Evolutionary conservation across 371 early-diverging fungal genomes (phyloP).

Genomic region (Coemansia linderi): DNA sequence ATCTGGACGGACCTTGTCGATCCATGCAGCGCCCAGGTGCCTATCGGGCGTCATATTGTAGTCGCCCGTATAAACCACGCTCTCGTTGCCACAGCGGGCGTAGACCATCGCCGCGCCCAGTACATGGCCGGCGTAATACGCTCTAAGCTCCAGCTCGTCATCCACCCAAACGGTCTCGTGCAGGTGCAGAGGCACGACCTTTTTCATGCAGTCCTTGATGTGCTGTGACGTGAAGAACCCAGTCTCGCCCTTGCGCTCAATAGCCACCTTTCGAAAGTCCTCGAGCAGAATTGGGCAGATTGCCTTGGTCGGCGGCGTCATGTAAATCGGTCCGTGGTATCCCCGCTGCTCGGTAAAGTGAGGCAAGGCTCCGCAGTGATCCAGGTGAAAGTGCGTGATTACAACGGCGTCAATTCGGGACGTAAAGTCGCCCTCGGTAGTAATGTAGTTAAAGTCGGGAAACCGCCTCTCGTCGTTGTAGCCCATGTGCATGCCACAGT

Average conservation of each 20-base stretch:
- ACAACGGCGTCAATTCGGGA: conserved; percentile 87
- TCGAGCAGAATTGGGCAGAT: conserved; percentile 91
- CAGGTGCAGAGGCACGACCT: conserved; percentile 86
- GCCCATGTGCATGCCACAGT: conserved; percentile 99
- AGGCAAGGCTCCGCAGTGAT: conserved; percentile 97
- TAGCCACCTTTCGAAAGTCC: conserved; percentile 87
- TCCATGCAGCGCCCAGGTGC: conserved; percentile 93
- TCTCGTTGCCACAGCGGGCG: conserved; percentile 68
- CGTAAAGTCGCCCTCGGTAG: conserved; percentile 77
- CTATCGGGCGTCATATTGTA: conserved; percentile 98
- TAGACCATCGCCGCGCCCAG: conserved; percentile 98
- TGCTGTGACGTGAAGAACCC: conserved; percentile 84
- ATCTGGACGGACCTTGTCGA: conserved; percentile 86
- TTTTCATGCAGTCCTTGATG: conserved; percentile 87
- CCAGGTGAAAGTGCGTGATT: conserved; percentile 96
- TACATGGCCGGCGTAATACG: conserved; percentile 98
- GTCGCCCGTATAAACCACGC: conserved; percentile 96
- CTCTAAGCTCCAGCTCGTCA: conserved; percentile 80
- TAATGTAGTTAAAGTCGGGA: conserved; percentile 96
- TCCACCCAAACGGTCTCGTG: conserved; percentile 87
- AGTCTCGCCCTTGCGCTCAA: conserved; percentile 83
- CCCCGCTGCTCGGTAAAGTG: conserved; percentile 95
- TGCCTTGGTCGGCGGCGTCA: conserved; percentile 96
- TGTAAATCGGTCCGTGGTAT: conserved; percentile 93
- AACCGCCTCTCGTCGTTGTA: conserved; percentile 94